A percentile compares a stretch with the other conserved stretches of the same genome.
These are phyloP conservation scores for Huntiella decipiens DNA, from an alignment of 2,329 filamentous ascomycete species.

Conservation along the genomic window DNA sequence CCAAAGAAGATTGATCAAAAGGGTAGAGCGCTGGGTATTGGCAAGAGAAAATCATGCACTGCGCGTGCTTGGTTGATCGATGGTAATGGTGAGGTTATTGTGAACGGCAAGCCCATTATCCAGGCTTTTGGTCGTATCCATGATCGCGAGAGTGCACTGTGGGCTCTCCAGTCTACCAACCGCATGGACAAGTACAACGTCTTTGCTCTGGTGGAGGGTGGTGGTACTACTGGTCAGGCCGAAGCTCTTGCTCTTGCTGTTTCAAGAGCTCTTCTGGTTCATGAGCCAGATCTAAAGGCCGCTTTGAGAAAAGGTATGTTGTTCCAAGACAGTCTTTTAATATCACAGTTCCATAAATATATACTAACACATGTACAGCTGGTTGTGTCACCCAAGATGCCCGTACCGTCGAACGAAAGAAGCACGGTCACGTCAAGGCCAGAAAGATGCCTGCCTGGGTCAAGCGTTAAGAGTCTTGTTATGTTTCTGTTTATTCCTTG, in stretches of 20 bases:
- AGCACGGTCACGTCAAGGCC: slow-evolving; percentile 86
- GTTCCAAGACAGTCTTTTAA: slow-evolving; percentile 6
- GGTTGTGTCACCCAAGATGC: slow-evolving; percentile 83
- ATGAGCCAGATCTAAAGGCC: slow-evolving; percentile 83
- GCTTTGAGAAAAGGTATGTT: slow-evolving; percentile 68
- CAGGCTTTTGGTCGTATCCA: slow-evolving; percentile 75
- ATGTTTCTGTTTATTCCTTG: background rate
- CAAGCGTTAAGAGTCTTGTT: slow-evolving; percentile 40
- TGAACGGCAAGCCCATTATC: slow-evolving; percentile 76
- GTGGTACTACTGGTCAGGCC: slow-evolving; percentile 85
- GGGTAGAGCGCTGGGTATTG: slow-evolving; percentile 62
- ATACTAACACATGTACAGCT: slow-evolving; percentile 42
- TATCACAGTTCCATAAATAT: slow-evolving; percentile 8
- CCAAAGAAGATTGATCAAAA: slow-evolving; percentile 44
- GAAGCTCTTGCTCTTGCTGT: slow-evolving; percentile 85
- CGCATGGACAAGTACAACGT: slow-evolving; percentile 93
- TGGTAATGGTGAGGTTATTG: slow-evolving; percentile 70
- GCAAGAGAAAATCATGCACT: slow-evolving; percentile 70
- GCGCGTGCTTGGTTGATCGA: slow-evolving; percentile 81
- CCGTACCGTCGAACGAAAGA: slow-evolving; percentile 92
- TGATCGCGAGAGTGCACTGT: slow-evolving; percentile 84
- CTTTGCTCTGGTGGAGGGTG: slow-evolving; percentile 68
- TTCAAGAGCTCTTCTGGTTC: slow-evolving; percentile 69
- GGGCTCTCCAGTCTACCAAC: slow-evolving; percentile 68
- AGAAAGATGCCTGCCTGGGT: slow-evolving; percentile 98